Base-by-base conservation (phyloP, 768 basidiomycete species). In the Lactarius indigo region DNA sequence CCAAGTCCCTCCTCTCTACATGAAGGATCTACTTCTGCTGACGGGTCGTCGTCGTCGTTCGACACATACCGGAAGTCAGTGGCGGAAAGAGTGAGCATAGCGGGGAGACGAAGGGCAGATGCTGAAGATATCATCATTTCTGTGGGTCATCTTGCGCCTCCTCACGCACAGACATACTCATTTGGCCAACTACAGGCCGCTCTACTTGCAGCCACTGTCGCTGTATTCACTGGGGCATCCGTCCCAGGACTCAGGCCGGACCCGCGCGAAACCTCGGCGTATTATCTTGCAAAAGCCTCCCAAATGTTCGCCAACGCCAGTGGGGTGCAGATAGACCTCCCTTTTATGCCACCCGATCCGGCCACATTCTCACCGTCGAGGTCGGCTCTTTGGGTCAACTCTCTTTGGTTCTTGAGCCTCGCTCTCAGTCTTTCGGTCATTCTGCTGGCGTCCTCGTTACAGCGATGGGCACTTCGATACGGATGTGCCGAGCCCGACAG, bases 351-450 rank as follows among this genome's bases (percentile, higher is more conserved):
- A 58, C 35, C 20, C 44, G 61, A 66, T 41, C 65, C 65, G 1
- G 20, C 61, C 56, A 20, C 58, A 0, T 66, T 66, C 5, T 4
- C n/a, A 0, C 65, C 65, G 17, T 26, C 61, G 23, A 63, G 0
- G 4, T 50, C 56, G 17, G 56, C 26, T 39, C 12, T 66, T 26
- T 20, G 44, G 57, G 47, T 66, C 47, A 66, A 66, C 47, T 62
- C 61, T 33, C 17, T 50, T 39, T 66, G 65, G 65, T 62, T 66
- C 20, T 26, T 66, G 61, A 66, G 65, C 57, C 50, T 66, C 17
- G 57, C 56, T 10, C 30, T 66, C 65, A 58, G 61, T 37, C 37
- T 66, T 56, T 52, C 61, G 2, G 62, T 57, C 1, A 66, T 66
- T 12, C 20, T 66, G 57, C 30, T 66, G 57, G 56, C 57, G 0